Percentiles rank a stretch among this genome's conserved stretches.
Conservation (phyloP, 2,329 filamentous ascomycete species). For the Raffaelea arxii region DNA sequence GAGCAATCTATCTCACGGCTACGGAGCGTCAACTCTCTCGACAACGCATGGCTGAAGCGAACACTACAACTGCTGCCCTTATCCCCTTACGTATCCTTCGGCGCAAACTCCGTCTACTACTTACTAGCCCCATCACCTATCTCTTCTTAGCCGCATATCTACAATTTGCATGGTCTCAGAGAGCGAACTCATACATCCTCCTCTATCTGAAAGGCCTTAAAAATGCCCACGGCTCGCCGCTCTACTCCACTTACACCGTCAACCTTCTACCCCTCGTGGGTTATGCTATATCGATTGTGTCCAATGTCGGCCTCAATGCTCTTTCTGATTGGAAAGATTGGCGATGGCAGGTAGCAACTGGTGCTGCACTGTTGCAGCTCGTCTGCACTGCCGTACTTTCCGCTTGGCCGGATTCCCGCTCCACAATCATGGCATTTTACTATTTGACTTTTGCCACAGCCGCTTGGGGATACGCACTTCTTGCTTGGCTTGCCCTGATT, state of each 20-base stretch:
- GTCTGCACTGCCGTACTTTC: slow-evolving; percentile 18
- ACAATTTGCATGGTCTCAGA: background rate
- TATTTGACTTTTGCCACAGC: slow-evolving; percentile 25
- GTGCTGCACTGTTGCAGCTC: slow-evolving; percentile 16
- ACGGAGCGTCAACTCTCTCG: background rate
- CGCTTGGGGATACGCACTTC: slow-evolving; percentile 22
- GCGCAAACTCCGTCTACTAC: background rate
- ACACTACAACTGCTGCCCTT: background rate
- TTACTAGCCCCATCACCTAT: slow-evolving; percentile 2
- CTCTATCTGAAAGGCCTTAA: slow-evolving; percentile 1
- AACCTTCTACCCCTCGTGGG: slow-evolving; percentile 17
- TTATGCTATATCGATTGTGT: slow-evolving; percentile 21
- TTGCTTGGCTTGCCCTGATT: slow-evolving; percentile 24
- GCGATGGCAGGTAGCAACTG: slow-evolving; percentile 28
- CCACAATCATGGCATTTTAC: slow-evolving; percentile 24
- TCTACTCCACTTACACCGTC: slow-evolving; percentile 17
- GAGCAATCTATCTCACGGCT: slow-evolving; percentile 8
- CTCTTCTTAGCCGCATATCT: slow-evolving; percentile 23
- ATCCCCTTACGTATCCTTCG: background rate
- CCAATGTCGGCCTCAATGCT: slow-evolving; percentile 24
- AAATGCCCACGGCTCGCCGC: background rate
- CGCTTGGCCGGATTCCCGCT: slow-evolving; percentile 24
- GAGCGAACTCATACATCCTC: background rate
- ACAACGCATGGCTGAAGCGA: slow-evolving; percentile 1
- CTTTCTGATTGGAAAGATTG: slow-evolving; percentile 27